phyloP scores from a whole-genome alignment of 148 eudicot species.

The Amaranthus hypochondriacus region DNA sequence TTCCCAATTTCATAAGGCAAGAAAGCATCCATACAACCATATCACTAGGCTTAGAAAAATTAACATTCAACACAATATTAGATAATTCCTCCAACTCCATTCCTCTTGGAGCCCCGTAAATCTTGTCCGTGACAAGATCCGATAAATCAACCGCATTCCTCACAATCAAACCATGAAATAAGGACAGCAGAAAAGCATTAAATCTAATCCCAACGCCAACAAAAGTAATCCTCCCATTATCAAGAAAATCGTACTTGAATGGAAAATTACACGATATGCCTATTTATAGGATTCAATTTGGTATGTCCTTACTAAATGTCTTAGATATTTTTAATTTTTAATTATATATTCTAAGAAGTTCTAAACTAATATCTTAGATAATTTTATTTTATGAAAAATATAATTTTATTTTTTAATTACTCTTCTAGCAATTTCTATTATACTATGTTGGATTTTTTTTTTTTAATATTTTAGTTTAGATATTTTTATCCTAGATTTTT shows the following conservation, averaged over 20 bases:
- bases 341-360: too few species aligned
- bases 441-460: too few species aligned
- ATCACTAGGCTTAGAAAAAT: conserved; percentile 44
- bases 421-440: too few species aligned
- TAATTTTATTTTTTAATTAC: too few species aligned
- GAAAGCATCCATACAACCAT: conserved; percentile 52
- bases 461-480: too few species aligned
- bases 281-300: too few species aligned
- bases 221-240: conserved; percentile 15
- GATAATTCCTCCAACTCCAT: conserved; percentile 45
- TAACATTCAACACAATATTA: conserved; percentile 33
- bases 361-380: too few species aligned
- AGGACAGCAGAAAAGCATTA: conserved; percentile 34
- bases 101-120: not conserved
- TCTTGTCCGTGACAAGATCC: not conserved
- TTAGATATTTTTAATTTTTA: too few species aligned
- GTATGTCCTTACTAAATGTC: too few species aligned
- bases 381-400: too few species aligned
- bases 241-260: conserved; percentile 24
- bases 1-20: conserved; percentile 34
- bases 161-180: conserved; percentile 27
- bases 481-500: too few species aligned
- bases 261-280: conserved; percentile 12
- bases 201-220: conserved; percentile 38
- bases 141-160: conserved; percentile 9